These are phyloP conservation scores for Zizania palustris DNA, from an alignment of 202 grass and related monocot species.

Conservation along the genomic window DNA sequence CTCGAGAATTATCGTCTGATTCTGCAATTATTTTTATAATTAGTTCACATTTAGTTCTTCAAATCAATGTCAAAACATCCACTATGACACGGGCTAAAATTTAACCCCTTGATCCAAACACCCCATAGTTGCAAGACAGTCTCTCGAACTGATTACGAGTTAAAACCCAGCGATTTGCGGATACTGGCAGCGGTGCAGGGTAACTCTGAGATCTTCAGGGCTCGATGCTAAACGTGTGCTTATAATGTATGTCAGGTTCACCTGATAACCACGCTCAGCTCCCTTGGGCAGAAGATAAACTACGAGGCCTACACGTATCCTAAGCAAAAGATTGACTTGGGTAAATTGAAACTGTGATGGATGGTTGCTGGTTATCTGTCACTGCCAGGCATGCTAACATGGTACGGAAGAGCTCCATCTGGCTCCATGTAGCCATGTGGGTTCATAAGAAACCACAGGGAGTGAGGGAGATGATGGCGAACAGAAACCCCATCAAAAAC, in stretches of 20 bases:
- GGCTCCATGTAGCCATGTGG: background rate
- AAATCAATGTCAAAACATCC: no score
- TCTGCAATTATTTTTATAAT: no score
- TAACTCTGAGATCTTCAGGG: background rate
- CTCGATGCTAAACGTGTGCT: background rate
- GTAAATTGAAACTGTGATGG: conserved; percentile 77
- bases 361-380: conserved; percentile 7
- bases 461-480: background rate
- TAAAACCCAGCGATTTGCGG: conserved; percentile 28
- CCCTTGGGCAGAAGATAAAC: conserved; percentile 86
- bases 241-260: conserved; percentile 74
- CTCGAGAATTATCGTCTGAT: conserved; percentile 87
- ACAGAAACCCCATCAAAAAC: background rate
- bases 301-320: conserved; percentile 96
- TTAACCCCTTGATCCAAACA: no score
- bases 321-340: conserved; percentile 76
- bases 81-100: no score
- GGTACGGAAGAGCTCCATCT: background rate
- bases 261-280: conserved; percentile 86
- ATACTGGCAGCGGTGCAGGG: background rate
- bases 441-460: background rate
- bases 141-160: conserved; percentile 92
- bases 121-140: conserved; percentile 89
- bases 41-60: no score
- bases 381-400: background rate